Evolutionary conservation across 2,329 filamentous ascomycete genomes (phyloP), one percentile per base, ranked within the genome.

Genomic region (Apiospora arundinis): DNA sequence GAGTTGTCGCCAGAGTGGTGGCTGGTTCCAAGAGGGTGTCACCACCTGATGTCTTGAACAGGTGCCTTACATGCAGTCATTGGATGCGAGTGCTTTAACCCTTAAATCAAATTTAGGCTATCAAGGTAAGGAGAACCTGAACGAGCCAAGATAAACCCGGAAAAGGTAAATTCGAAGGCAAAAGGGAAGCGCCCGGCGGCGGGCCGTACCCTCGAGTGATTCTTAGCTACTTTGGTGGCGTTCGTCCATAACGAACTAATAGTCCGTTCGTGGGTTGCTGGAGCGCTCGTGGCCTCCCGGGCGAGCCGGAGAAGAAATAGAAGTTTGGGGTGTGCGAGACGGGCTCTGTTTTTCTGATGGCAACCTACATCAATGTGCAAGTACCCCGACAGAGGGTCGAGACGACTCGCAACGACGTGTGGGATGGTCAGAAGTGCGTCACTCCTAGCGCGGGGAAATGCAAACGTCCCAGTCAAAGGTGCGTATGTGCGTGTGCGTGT

Each of bases 361-460:
- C 25, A 60, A 37, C 52, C 52, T 60, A 37, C 25, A 60, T 37
- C 14, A 60, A 37, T 21, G 48, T 49, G 14, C 23, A 25, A 37
- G 52, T 23, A 49, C 25, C 32, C 18, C 25, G 32, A 9, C 52
- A 37, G 18, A 63, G 32, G 21, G 32, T 40, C 56, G 37, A 63
- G 32, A 63, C 32, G 56, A 63, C 18, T 63, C 56, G 52, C 56
- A 63, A 63, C 40, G 56, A 63, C 56, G 56, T 63, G 56, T 32
- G 32, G 56, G 14, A n/a, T 23, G 56, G 56, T 63, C 28, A 63
- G 56, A 63, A 40, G 56, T 63, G 56, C 56, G 56, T 63, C 56
- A 63, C 56, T 16, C 21, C 9, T 63, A 40, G 56, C 56, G 56
- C 56, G 56, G 56, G 56, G 56, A 63, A 63, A 63, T 63, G 56